Conservation (phyloP, 805 yeast species). For the Saccharomycopsis javanensis region DNA sequence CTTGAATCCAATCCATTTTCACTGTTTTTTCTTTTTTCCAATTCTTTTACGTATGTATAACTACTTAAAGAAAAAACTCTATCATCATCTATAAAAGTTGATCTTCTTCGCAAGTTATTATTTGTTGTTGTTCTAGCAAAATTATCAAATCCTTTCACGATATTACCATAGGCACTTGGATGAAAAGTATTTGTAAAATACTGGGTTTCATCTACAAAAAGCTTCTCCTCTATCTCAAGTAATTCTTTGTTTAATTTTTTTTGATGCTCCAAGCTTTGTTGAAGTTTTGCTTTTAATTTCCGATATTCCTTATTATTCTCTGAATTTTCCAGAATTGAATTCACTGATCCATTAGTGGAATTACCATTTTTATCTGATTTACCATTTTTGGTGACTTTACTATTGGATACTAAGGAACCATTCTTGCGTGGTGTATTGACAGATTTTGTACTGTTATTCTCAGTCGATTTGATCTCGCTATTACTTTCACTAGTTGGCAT, state of each 20-base stretch:
- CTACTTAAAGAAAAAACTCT: slow-evolving; percentile 73
- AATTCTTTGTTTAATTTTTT: slow-evolving; percentile 56
- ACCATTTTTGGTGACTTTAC: not conserved
- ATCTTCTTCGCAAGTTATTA: slow-evolving; percentile 28
- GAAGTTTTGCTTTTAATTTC: slow-evolving; percentile 53
- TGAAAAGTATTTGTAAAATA: slow-evolving; percentile 61
- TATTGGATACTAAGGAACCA: not conserved
- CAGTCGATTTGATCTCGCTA: not conserved
- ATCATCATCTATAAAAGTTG: slow-evolving; percentile 61
- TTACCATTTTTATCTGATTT: not conserved
- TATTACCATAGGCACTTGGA: slow-evolving; percentile 42
- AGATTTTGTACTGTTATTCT: not conserved
- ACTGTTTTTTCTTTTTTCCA: slow-evolving; percentile 37
- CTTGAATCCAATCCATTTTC: slow-evolving; percentile 19
- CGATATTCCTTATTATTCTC: slow-evolving; percentile 40
- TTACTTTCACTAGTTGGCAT: not conserved
- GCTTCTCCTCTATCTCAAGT: slow-evolving; percentile 59
- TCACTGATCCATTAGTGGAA: not conserved
- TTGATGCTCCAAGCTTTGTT: slow-evolving; percentile 51
- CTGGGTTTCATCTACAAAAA: slow-evolving; percentile 67
- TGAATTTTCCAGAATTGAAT: not conserved
- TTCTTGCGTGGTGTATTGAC: not conserved
- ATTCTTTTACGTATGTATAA: slow-evolving; percentile 54
- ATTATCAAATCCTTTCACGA: slow-evolving; percentile 85
- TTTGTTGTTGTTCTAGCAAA: slow-evolving; percentile 41